A percentile compares a stretch with the other conserved stretches of the same genome.
Evolutionary conservation across 1,284 basidiomycete genomes (phyloP).

Genomic region (Ustilago sp.): DNA sequence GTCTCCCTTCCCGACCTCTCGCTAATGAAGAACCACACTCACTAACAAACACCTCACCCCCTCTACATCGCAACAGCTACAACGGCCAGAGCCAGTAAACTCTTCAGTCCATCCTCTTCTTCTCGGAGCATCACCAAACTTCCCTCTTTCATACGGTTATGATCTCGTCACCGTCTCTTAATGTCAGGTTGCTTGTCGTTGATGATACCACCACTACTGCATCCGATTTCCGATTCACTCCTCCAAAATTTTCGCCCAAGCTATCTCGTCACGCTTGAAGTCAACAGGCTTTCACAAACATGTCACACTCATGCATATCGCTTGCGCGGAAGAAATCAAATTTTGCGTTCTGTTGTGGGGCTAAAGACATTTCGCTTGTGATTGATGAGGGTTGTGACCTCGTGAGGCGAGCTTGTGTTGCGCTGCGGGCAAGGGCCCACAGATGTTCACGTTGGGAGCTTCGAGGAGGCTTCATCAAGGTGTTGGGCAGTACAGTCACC

Average conservation of each 20-base stretch:
- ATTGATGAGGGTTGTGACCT: background rate
- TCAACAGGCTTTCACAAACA: background rate
- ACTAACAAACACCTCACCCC: slow-evolving; percentile 6
- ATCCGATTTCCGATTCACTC: background rate
- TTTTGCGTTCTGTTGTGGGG: slow-evolving; percentile 1
- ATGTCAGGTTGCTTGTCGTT: slow-evolving; percentile 1
- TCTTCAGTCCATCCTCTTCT: background rate
- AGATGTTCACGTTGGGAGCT: too few relatives aligned
- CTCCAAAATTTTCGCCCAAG: background rate
- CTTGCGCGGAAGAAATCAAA: slow-evolving; percentile 2
- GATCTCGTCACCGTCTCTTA: slow-evolving; percentile 7
- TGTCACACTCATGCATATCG: background rate
- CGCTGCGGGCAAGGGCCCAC: background rate
- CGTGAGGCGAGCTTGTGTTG: background rate
- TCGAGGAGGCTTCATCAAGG: too few relatives aligned
- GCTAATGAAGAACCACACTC: background rate
- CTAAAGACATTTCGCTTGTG: background rate
- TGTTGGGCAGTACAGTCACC: too few relatives aligned
- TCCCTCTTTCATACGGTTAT: background rate
- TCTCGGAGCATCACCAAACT: background rate
- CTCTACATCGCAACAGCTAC: slow-evolving; percentile 24
- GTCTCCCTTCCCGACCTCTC: background rate
- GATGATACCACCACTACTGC: slow-evolving; percentile 10
- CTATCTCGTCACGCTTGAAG: background rate
- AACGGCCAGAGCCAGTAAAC: slow-evolving; percentile 52